phyloP scores from a whole-genome alignment of 768 basidiomycete genomes.

The Suillus subalutaceus region DNA sequence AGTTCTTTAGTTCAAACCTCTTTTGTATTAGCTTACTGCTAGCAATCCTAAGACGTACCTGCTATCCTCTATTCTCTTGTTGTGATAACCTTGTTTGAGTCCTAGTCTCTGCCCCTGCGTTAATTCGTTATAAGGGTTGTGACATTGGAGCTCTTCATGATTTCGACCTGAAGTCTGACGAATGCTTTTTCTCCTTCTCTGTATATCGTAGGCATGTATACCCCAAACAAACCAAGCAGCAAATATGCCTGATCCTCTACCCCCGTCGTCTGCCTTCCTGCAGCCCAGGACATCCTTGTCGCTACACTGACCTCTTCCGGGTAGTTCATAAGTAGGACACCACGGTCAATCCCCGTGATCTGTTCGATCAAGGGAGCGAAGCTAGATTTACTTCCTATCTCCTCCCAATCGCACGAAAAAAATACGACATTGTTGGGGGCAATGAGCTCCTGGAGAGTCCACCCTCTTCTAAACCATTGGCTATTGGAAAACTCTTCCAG shows the following conservation, averaged over 20 bases:
- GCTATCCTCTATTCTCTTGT: no score
- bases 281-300: slow-evolving; percentile 32
- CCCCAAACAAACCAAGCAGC: slow-evolving; percentile 29
- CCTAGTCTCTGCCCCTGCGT: no score
- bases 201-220: slow-evolving; percentile 25
- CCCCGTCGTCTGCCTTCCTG: slow-evolving; percentile 24
- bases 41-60: no score
- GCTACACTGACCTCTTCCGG: slow-evolving; percentile 20
- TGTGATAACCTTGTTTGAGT: no score
- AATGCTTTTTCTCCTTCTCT: slow-evolving; percentile 30
- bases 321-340: slow-evolving; percentile 21
- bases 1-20: no score
- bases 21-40: no score
- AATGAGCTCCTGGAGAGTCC: slow-evolving; percentile 35
- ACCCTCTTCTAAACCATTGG: slow-evolving; percentile 35
- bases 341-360: slow-evolving; percentile 19
- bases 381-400: slow-evolving; percentile 8
- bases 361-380: slow-evolving; percentile 19
- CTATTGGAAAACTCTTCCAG: slow-evolving; percentile 18
- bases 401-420: slow-evolving; percentile 29
- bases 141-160: slow-evolving; percentile 23
- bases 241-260: slow-evolving; percentile 35
- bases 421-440: slow-evolving; percentile 31
- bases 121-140: no score
- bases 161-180: slow-evolving; percentile 24